phyloP scores from a whole-genome alignment of 1,284 basidiomycete genomes.

The Paramarasmius palmivorus region DNA sequence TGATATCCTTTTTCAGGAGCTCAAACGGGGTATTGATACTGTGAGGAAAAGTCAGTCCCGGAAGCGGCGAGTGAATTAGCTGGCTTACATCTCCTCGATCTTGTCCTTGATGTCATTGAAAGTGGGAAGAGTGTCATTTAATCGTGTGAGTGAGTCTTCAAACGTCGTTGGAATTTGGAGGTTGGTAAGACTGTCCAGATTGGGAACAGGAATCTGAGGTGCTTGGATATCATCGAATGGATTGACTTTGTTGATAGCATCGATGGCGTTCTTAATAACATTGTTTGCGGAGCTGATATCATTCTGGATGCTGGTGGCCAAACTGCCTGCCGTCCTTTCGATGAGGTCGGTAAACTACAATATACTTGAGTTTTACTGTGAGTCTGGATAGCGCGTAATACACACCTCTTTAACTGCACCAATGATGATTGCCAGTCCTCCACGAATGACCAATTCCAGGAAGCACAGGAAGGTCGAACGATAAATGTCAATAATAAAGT shows the following conservation, averaged over 20 bases:
- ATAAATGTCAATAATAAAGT: conserved; percentile 91
- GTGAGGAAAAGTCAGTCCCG: conserved; percentile 14
- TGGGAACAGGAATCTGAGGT: conserved; percentile 74
- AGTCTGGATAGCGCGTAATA: conserved; percentile 15
- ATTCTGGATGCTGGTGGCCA: conserved; percentile 70
- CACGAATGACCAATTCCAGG: conserved; percentile 85
- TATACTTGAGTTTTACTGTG: conserved; percentile 7
- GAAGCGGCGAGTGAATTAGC: neutral
- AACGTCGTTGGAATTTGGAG: conserved; percentile 84
- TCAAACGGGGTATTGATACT: conserved; percentile 88
- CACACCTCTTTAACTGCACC: conserved; percentile 78
- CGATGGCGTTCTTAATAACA: conserved; percentile 65
- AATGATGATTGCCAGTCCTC: conserved; percentile 80
- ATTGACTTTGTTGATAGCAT: conserved; percentile 72
- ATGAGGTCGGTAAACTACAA: conserved; percentile 71
- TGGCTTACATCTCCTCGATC: conserved; percentile 72
- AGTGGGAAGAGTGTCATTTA: conserved; percentile 84
- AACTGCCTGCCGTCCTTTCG: conserved; percentile 54
- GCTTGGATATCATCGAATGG: conserved; percentile 65
- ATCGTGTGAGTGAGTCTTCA: conserved; percentile 65
- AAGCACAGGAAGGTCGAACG: conserved; percentile 92
- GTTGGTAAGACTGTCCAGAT: conserved; percentile 72
- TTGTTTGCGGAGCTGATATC: conserved; percentile 72
- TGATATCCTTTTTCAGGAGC: conserved; percentile 82
- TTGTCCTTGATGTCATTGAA: conserved; percentile 74